Base-by-base conservation (phyloP, 768 basidiomycete species). In the Lentinus tigrinus region DNA sequence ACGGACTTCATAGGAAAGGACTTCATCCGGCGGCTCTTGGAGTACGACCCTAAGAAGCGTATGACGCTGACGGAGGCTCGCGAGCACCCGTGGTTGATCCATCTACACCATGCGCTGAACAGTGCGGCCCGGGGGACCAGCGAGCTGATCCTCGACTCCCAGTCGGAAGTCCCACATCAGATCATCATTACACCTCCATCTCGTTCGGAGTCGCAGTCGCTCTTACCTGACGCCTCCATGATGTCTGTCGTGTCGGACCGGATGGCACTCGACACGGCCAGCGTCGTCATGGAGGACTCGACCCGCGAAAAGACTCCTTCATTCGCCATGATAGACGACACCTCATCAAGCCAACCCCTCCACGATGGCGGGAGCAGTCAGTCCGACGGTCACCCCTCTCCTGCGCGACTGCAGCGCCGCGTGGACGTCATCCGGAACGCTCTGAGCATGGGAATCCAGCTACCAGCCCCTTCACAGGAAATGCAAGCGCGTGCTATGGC, bases 51-150 rank as follows among this genome's bases (percentile, higher is more conserved):
- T 0, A 61, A 60, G 0, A 58, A 69, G 11, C 85, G 95, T 17
- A 82, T 95, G 81, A 84, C 85, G 7, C 78, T 94, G 58, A 74
- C 77, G 3, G 77, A 81, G 0, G 88, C 93, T 0, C 78, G 89
- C 8, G 21, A 71, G 0, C 93, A 98, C 63, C 82, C 83, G 1
- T 98, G 95, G 95, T 78, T 97, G 1, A 31, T 31, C 31, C 31
- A 31, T 11, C 31, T 31, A 6, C 31, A 31, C 31, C 31, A 11
- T 11, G 7, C 11, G 7, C 6, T 31, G 31, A 11, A 38, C 61
- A 43, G 42, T 1, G 21, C 37, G 49, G 13, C 26, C 34, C n/a
- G 36, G 8, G 44, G 4, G n/a, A 3, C 14, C 19, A 31, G 14
- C 10, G 19, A n/a, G 8, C 10, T 23, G 14, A n/a, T 21, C 31